Evolutionary conservation across 495 filamentous ascomycete species (phyloP).

Genomic region (Sordaria brevicollis): DNA sequence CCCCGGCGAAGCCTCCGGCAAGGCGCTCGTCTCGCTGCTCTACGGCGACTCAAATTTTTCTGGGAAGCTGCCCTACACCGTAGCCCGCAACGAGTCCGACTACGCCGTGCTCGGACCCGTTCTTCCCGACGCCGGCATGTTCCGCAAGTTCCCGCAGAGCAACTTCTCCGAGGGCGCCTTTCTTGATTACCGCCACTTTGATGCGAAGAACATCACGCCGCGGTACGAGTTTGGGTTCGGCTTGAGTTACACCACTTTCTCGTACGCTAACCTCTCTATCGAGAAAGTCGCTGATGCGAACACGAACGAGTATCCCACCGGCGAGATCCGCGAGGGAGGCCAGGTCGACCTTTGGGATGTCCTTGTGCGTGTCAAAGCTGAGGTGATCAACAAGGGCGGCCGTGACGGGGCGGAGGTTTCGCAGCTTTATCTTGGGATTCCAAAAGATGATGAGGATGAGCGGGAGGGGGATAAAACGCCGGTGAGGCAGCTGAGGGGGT

Average conservation of each 20-base stretch:
- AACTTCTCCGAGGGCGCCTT: conserved; percentile 56
- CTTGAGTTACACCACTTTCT: conserved; percentile 58
- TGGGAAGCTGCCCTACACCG: conserved; percentile 62
- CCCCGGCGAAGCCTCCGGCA: conserved; percentile 51
- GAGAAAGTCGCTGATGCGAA: conserved; percentile 10
- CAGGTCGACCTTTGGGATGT: conserved; percentile 48
- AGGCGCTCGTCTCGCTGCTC: conserved; percentile 45
- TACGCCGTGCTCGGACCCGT: conserved; percentile 39
- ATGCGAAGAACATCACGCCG: conserved; percentile 50
- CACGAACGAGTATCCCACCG: conserved; percentile 24
- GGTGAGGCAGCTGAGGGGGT: conserved; percentile 52
- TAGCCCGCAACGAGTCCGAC: conserved; percentile 53
- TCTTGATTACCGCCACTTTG: conserved; percentile 60
- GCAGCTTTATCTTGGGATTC: conserved; percentile 55
- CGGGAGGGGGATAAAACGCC: too few species aligned
- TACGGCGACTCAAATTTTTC: conserved; percentile 50
- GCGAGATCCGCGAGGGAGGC: conserved; percentile 43
- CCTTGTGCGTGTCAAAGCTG: conserved; percentile 39
- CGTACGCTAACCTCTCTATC: conserved; percentile 34
- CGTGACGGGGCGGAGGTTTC: conserved; percentile 44
- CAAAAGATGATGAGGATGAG: conserved; percentile 18
- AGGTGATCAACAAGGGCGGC: conserved; percentile 46
- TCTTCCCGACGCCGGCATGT: conserved; percentile 20
- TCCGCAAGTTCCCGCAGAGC: conserved; percentile 42
- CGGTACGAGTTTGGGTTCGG: conserved; percentile 67